Base-by-base conservation (phyloP, 345 rosid genomes). In the Populus alba region DNA sequence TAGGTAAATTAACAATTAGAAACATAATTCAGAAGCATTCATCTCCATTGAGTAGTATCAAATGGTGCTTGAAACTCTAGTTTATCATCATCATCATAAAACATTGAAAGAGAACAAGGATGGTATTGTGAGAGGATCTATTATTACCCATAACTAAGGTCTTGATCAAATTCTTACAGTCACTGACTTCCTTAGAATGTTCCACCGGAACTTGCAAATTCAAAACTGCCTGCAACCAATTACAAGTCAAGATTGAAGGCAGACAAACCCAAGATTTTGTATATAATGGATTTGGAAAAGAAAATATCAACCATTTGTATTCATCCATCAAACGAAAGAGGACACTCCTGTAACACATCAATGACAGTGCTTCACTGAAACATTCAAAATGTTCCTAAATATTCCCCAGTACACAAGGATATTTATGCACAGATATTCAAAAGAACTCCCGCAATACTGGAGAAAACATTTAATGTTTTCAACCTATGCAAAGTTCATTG, bases 101-200 rank as follows among this genome's bases (percentile, higher is more conserved):
- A 11, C 2, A 65, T 76, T 65, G 51, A 80, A 35, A 68, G 71
- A 73, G 16, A 74, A 33, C 17, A 68, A 67, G n/a, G 39, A 47
- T 57, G 74, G 71, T 23, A 63, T 43, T 35, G 57, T 51, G 35
- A 72, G 79, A 79, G 65, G 70, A 79, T 82, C 61, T 62, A 85
- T 86, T 94, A 96, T 86, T 94, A 96, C 99, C 99, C 94, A 94
- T 92, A 84, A 96, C 98, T 86, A 96, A 88, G 68, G 99, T 96
- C 95, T 90, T 96, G 81, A 96, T 94, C 85, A 96, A 87, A 87
- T 90, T 92, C 84, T 96, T 96, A 80, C 97, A 94, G 78, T 96
- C 99, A 90, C 88, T 92, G 78, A 96, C 97, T 88, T 96, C 99
- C 90, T 96, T 96, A 38, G 97, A 91, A 90, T 94, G 99, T 81